Evolutionary conservation across 2,329 filamentous ascomycete genomes (phyloP).

Genomic region (Fusarium equiseti): DNA sequence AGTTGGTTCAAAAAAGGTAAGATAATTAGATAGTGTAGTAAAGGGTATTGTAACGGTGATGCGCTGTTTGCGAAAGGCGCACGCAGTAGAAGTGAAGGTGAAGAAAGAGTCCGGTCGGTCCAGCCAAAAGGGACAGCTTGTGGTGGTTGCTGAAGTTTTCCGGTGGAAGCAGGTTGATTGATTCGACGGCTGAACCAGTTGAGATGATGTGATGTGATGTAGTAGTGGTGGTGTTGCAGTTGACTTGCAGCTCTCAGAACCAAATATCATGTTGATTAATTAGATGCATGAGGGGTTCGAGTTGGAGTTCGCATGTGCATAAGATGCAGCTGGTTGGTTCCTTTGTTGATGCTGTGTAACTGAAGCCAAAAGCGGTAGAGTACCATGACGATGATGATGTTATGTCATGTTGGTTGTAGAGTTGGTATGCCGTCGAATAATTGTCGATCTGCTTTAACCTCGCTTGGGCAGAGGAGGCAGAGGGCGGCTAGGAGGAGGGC

Average conservation of each 20-base stretch:
- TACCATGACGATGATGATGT: constrained; percentile 14
- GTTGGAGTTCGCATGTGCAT: constrained; percentile 41
- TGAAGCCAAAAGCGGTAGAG: constrained; percentile 24
- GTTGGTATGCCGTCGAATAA: constrained; percentile 11
- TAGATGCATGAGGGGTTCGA: constrained; percentile 38
- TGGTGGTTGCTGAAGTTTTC: constrained; percentile 13
- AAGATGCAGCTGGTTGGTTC: constrained; percentile 35
- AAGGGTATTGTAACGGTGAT: constrained; percentile 43
- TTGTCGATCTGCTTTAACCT: constrained; percentile 55
- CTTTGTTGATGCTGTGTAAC: constrained; percentile 33
- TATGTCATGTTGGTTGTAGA: constrained; percentile 1
- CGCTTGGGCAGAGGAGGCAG: constrained; percentile 74
- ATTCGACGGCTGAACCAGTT: constrained; percentile 37
- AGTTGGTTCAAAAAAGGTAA: constrained; percentile 11
- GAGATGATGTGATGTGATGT: not conserved
- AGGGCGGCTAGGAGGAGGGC: constrained; percentile 73
- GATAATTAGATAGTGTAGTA: constrained; percentile 43
- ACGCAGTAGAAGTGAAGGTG: constrained; percentile 41
- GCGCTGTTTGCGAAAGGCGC: constrained; percentile 22
- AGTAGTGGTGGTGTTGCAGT: constrained; percentile 13
- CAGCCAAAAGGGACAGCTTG: constrained; percentile 43
- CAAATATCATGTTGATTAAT: constrained; percentile 36
- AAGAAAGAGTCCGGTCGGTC: constrained; percentile 44
- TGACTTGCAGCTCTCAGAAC: constrained; percentile 38
- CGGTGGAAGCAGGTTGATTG: constrained; percentile 40